These are phyloP conservation scores for Saccharomycopsis babjevae DNA, from an alignment of 805 yeast genomes.

Conservation along the genomic window DNA sequence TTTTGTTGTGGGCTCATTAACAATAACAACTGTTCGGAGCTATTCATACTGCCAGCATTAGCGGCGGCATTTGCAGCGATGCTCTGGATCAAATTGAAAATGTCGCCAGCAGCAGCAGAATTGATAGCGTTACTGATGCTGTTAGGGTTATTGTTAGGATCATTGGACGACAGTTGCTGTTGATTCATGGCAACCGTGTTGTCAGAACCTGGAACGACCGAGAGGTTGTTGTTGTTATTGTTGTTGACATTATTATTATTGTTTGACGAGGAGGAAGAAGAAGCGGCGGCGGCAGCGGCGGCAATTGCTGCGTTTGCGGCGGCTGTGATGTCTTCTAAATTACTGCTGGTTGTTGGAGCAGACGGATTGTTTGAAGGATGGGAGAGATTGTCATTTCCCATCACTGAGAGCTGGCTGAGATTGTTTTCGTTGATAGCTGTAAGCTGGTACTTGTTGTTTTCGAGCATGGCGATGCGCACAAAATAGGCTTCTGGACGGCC, in stretches of 20 bases:
- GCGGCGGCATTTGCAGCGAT: not conserved
- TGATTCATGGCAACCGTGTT: not conserved
- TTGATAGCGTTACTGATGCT: not conserved
- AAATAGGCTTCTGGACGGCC: not conserved
- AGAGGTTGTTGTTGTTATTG: not conserved
- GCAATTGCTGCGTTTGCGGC: conserved; percentile 5
- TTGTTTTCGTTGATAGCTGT: not conserved
- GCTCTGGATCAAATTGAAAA: conserved; percentile 2
- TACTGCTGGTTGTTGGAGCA: not conserved
- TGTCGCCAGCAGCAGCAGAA: not conserved
- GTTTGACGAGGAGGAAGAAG: not conserved
- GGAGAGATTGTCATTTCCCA: too few species aligned
- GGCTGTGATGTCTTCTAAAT: not conserved
- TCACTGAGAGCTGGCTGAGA: not conserved
- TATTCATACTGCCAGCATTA: not conserved
- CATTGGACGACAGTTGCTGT: not conserved
- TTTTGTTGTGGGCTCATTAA: not conserved
- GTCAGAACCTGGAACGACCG: not conserved
- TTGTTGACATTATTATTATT: not conserved
- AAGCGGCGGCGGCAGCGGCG: conserved; percentile 8
- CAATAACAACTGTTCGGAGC: not conserved
- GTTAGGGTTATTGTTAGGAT: not conserved
- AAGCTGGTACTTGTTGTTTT: not conserved
- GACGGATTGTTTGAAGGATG: not conserved
- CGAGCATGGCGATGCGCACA: not conserved